A percentile compares a stretch with the other conserved stretches of the same genome.
Conservation (phyloP, 257 asterid species). For the Jacaranda mimosifolia region DNA sequence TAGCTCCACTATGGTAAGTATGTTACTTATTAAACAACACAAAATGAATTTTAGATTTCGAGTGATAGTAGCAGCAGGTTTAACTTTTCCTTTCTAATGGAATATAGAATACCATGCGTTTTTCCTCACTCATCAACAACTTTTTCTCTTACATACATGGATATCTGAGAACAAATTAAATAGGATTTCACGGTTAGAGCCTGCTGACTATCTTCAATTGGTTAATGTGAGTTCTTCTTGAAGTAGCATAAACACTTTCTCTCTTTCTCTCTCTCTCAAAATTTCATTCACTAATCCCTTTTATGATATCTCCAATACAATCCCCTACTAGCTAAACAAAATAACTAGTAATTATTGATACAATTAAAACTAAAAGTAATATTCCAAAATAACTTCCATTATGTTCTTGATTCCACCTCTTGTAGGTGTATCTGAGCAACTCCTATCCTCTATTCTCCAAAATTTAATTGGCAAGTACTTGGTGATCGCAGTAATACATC, state of each 20-base stretch:
- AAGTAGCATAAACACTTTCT: background rate
- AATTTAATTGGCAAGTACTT: slow-evolving; percentile 64
- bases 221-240: background rate
- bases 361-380: background rate
- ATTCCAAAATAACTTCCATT: background rate
- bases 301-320: background rate
- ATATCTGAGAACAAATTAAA: background rate
- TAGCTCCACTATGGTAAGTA: slow-evolving; percentile 82
- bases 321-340: too few species aligned
- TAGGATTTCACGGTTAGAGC: background rate
- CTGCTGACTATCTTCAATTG: background rate
- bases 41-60: background rate
- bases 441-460: too few species aligned
- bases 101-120: background rate
- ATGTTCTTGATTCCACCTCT: background rate
- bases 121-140: background rate
- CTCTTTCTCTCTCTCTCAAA: background rate
- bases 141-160: background rate
- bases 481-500: slow-evolving; percentile 75
- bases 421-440: slow-evolving; percentile 11
- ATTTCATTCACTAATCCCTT: background rate
- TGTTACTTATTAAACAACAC: background rate
- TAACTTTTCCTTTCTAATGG: background rate
- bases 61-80: background rate
- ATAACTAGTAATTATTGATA: too few species aligned